Base-by-base conservation (phyloP, 768 basidiomycete species). In the Collybia sordida region DNA sequence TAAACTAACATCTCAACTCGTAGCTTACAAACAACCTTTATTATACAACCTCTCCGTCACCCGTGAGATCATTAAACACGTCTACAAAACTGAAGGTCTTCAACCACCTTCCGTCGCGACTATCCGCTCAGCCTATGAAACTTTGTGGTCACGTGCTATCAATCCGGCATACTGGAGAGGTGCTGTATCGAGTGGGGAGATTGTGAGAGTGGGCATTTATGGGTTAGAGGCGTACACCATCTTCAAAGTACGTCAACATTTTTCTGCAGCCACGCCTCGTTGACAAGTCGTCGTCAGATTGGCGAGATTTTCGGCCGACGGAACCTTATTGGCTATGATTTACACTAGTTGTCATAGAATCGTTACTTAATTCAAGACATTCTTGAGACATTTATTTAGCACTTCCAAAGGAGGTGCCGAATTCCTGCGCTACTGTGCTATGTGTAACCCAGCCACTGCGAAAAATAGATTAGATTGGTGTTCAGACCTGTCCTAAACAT, bases 221-320 rank as follows among this genome's bases (percentile, higher is more conserved):
- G 90, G 81, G 7, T 62, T 92, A 19, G 91, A 96, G 71, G 93
- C 90, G 25, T 96, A 94, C 64, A 86, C 87, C 14, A 87, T 96
- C 59, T 96, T 89, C 78, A 90, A 90, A 76, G 89, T 87, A 53
- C 27, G 81, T 66, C 27, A 0, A 38, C 14, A 17, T 22, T 12
- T 25, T 47, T 23, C 40, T 19, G 22, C 37, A 15, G 36, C 11
- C 6, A 34, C 41, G 18, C 14, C 27, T 36, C 18, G 17, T 4
- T 42, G 25, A 23, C 47, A 18, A 5, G 11, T 34, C 15, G 6
- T 51, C 11, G 55, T 38, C 48, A 91, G 85, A 82, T 95, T 71
- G 93, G 93, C 48, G 93, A 95, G 70, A 94, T 94, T 50, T 59
- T 94, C 52, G 90, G 90, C 7, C 77, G 91, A 56, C 81, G 90